phyloP scores from a whole-genome alignment of 306 rosid genomes.

The Begonia masoniana region DNA sequence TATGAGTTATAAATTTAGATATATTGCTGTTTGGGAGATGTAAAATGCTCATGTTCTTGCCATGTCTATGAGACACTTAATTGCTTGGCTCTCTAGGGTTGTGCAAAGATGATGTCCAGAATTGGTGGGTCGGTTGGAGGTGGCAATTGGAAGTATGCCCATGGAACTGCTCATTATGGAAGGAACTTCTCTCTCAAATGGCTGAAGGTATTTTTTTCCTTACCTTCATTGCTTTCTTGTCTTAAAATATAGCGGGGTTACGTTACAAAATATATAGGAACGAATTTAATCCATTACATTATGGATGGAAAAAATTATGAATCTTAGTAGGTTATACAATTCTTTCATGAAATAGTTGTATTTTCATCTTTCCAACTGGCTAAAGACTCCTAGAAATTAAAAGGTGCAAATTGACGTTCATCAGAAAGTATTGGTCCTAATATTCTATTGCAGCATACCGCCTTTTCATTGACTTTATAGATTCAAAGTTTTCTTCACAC shows the following conservation, averaged over 20 bases:
- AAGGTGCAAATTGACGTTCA: no score
- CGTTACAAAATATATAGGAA: no score
- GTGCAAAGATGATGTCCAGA: conserved; percentile 99
- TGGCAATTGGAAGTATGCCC: conserved; percentile 99
- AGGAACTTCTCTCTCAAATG: conserved; percentile 91
- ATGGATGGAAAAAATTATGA: neutral
- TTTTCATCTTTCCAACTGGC: neutral
- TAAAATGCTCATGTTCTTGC: neutral
- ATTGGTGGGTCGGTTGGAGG: conserved; percentile 93
- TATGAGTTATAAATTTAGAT: neutral
- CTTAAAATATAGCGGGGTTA: neutral
- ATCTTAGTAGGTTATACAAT: neutral
- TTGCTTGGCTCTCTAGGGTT: conserved; percentile 40
- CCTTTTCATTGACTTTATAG: no score
- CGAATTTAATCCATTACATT: no score
- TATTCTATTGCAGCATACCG: no score
- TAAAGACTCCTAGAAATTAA: neutral
- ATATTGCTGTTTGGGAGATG: no score
- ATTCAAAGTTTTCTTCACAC: no score
- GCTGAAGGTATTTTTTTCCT: conserved; percentile 52
- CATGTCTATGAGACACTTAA: neutral
- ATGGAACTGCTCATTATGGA: conserved; percentile 98
- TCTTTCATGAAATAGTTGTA: neutral
- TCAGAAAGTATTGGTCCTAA: no score
- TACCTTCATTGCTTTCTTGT: conserved; percentile 1